These are phyloP conservation scores for sorghum (Sorghum bicolor) DNA, from an alignment of 176 grass and related monocot species.

Conservation along the genomic window DNA sequence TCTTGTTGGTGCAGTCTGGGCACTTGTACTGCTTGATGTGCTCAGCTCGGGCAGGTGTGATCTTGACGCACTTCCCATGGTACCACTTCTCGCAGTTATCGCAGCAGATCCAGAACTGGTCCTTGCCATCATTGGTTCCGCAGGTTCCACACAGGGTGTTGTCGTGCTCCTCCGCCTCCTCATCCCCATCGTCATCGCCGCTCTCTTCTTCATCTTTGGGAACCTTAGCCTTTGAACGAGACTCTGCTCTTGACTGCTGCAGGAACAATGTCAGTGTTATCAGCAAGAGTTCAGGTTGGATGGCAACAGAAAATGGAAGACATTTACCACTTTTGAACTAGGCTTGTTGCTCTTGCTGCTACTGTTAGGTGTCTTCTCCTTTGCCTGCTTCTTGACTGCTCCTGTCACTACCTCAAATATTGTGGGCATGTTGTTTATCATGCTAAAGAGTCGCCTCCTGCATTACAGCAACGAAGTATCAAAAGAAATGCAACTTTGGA, in stretches of 20 bases:
- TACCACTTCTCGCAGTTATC: slow-evolving; percentile 92
- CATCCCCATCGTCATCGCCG: slow-evolving; percentile 38
- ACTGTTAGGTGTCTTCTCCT: slow-evolving; percentile 88
- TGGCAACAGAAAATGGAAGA: neutral
- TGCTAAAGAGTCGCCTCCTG: slow-evolving; percentile 86
- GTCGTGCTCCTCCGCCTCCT: slow-evolving; percentile 72
- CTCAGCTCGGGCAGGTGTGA: slow-evolving; percentile 87
- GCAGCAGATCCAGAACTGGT: slow-evolving; percentile 97
- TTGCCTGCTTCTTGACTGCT: slow-evolving; percentile 61
- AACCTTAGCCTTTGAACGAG: slow-evolving; percentile 60
- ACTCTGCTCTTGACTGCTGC: slow-evolving; percentile 56
- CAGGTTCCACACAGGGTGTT: slow-evolving; percentile 87
- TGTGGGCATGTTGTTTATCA: slow-evolving; percentile 94
- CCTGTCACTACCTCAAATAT: slow-evolving; percentile 94
- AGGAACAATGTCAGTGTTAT: neutral
- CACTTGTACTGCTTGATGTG: slow-evolving; percentile 99
- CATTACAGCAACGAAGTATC: slow-evolving; percentile 18
- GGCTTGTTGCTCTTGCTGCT: slow-evolving; percentile 87
- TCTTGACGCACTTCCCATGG: slow-evolving; percentile 89
- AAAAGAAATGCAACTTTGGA: neutral
- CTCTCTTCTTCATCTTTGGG: slow-evolving; percentile 83
- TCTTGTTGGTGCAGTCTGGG: slow-evolving; percentile 83
- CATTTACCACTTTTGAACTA: slow-evolving; percentile 65
- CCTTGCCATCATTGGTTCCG: slow-evolving; percentile 63
- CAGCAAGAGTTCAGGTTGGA: neutral